Base-by-base conservation (phyloP, 2,329 filamentous ascomycete genomes). In the Rutstroemia sydowiana region DNA sequence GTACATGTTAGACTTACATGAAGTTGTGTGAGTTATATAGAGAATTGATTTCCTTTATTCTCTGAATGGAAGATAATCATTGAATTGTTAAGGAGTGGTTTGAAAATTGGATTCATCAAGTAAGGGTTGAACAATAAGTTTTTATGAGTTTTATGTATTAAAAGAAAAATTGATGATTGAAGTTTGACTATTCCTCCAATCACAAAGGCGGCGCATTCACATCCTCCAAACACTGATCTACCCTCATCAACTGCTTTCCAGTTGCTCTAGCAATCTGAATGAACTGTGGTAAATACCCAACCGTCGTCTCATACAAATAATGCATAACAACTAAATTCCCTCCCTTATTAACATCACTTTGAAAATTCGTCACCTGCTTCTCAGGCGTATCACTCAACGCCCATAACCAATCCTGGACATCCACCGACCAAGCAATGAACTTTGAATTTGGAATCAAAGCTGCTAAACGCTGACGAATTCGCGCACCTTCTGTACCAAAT, bases 401-500 rank as follows among this genome's bases (percentile, higher is more conserved):
- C 81, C 82, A 87, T 21, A 84, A 61, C 81, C 82, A 87, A 64
- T 87, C 84, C 70, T 87, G 80, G 30, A 86, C 78, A 61, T 87
- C 83, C 41, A 87, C 78, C 61, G 75, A 81, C 84, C 83, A 87
- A 65, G 80, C 81, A 47, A 85, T 75, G 40, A 86, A 76, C 57
- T 78, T 76, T 1, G 79, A 75, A 13, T 76, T 72, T 1, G 73
- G 69, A 18, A 76, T 73, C 14, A 66, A 66, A 41, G 72, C 70
- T 0, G 81, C 77, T 26, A 86, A 74, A 37, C 80, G 75, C 64
- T 84, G 77, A 3, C 84, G 75, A 69, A 83, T 82, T 42, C 82
- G 76, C 1, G 82, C 82, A 37, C 82, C 84, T 62, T 86, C 78
- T 28, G 75, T 85, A 37, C 84, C 84, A 61, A 82, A 87, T 0